Conservation (phyloP, 495 filamentous ascomycete species). For the Copromyces sp. region DNA sequence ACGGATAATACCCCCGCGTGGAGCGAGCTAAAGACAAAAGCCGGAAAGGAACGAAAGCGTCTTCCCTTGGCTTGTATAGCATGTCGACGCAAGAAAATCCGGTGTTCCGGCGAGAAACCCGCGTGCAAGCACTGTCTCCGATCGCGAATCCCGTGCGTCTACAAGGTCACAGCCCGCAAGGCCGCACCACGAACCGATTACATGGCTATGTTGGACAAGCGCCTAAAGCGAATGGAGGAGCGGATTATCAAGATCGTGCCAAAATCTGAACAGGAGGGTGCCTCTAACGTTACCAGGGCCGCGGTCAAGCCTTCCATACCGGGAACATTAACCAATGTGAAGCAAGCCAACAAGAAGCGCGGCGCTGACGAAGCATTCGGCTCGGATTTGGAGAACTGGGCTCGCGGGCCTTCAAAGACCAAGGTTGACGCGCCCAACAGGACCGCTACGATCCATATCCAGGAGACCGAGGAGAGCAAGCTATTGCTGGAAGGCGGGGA, state of each 20-base stretch:
- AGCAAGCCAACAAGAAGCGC: slow-evolving; percentile 60
- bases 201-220: slow-evolving; percentile 97
- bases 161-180: slow-evolving; percentile 92
- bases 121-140: slow-evolving; percentile 94
- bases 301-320: slow-evolving; percentile 71
- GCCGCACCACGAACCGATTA: slow-evolving; percentile 95
- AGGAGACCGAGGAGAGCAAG: slow-evolving; percentile 60
- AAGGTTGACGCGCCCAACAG: slow-evolving; percentile 37
- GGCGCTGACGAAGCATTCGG: slow-evolving; percentile 84
- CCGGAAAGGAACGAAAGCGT: slow-evolving; percentile 36
- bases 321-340: slow-evolving; percentile 41
- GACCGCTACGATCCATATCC: slow-evolving; percentile 47
- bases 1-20: slow-evolving; percentile 48
- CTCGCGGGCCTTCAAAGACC: slow-evolving; percentile 43
- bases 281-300: slow-evolving; percentile 53
- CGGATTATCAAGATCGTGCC: slow-evolving; percentile 93
- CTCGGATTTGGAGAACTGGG: slow-evolving; percentile 73
- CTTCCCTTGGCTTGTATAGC: slow-evolving; percentile 92
- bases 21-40: slow-evolving; percentile 1
- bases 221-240: slow-evolving; percentile 92
- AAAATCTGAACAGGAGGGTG: slow-evolving; percentile 58
- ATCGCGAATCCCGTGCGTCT: slow-evolving; percentile 93
- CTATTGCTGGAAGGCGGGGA: slow-evolving; percentile 73
- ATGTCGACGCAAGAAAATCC: slow-evolving; percentile 93
- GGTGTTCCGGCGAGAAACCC: slow-evolving; percentile 95